These are phyloP conservation scores for Elymus sibiricus DNA, from an alignment of 176 grass and related monocot genomes.

Conservation along the genomic window DNA sequence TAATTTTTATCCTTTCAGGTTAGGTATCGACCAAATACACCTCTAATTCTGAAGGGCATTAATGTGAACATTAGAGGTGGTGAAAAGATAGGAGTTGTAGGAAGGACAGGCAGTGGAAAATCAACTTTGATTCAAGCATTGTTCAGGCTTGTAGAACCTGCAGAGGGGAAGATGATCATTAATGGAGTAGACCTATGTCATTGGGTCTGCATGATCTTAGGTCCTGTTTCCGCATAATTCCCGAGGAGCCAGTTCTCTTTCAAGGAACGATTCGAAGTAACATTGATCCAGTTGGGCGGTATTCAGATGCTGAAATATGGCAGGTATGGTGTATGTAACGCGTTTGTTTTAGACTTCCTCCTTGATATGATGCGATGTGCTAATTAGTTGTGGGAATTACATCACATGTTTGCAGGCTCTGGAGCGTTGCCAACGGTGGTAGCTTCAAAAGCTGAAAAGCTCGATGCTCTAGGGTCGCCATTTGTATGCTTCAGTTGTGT, in stretches of 20 bases:
- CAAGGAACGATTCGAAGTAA: constrained; percentile 87
- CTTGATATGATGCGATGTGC: neutral
- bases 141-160: constrained; percentile 84
- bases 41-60: constrained; percentile 82
- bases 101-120: too few species aligned
- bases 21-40: constrained; percentile 76
- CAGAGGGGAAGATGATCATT: constrained; percentile 74
- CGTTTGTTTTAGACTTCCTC: neutral
- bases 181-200: constrained; percentile 75
- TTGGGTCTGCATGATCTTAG: constrained; percentile 89
- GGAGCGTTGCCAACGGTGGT: constrained; percentile 77
- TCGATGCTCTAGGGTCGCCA: constrained; percentile 71
- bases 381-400: neutral
- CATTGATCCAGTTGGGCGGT: constrained; percentile 77
- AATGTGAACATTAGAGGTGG: constrained; percentile 62
- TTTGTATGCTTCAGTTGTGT: neutral
- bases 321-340: constrained; percentile 41
- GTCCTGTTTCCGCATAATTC: constrained; percentile 83
- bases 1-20: constrained; percentile 47
- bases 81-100: constrained; percentile 88
- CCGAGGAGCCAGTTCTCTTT: constrained; percentile 93
- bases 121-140: constrained; percentile 87
- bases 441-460: constrained; percentile 75
- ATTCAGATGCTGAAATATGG: constrained; percentile 96
- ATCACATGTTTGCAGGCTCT: constrained; percentile 60